Conservation (phyloP, 208 protist species). For the Trypanosoma lewisi region DNA sequence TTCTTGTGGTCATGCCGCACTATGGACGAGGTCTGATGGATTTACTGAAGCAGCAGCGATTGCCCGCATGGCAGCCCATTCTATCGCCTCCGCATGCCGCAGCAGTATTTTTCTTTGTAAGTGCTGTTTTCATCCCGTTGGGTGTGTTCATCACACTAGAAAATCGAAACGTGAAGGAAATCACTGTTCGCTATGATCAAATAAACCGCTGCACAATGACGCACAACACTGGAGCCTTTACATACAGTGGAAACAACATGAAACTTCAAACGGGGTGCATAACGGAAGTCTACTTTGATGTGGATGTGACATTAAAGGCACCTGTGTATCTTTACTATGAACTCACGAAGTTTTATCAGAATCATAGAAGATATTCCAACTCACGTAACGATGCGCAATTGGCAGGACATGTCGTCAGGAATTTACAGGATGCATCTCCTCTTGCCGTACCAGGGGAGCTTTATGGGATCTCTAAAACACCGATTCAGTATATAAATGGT, state of each 20-base stretch:
- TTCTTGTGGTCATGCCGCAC: neutral
- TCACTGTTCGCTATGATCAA: conserved; percentile 76
- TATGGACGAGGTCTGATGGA: conserved; percentile 14
- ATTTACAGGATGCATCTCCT: conserved; percentile 45
- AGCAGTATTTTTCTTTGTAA: conserved; percentile 86
- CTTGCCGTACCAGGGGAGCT: conserved; percentile 63
- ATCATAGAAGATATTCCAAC: conserved; percentile 94
- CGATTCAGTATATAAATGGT: conserved; percentile 13
- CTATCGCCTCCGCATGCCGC: conserved; percentile 92
- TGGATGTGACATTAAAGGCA: conserved; percentile 62
- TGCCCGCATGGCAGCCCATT: conserved; percentile 96
- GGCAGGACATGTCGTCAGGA: conserved; percentile 32
- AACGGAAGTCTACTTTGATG: conserved; percentile 48
- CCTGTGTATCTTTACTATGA: conserved; percentile 98
- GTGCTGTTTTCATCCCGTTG: conserved; percentile 92
- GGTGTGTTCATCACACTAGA: conserved; percentile 79
- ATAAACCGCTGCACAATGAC: conserved; percentile 42
- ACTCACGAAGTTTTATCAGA: conserved; percentile 98
- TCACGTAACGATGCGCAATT: conserved; percentile 80
- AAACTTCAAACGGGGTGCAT: conserved; percentile 54
- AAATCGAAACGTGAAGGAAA: conserved; percentile 66
- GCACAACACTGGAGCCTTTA: conserved; percentile 40
- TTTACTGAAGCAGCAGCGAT: conserved; percentile 92
- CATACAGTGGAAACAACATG: conserved; percentile 45
- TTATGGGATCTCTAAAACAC: conserved; percentile 17